phyloP scores from a whole-genome alignment of 371 early-diverging fungal genomes.

The Mucor plumbeus region DNA sequence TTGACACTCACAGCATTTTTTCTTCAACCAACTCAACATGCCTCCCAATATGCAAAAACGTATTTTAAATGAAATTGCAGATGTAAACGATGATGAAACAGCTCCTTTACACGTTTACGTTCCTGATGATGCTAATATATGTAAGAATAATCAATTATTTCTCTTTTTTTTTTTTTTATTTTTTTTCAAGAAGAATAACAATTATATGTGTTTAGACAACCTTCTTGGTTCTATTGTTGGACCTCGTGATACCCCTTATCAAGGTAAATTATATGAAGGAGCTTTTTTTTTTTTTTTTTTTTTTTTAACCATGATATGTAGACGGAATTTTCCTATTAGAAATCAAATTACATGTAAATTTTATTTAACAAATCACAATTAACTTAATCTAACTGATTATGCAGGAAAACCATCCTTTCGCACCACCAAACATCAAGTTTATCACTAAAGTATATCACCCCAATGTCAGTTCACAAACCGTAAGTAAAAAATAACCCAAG shows the following conservation, averaged over 20 bases:
- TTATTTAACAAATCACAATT: conserved; percentile 33
- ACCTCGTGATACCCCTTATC: conserved; percentile 40
- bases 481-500: conserved; percentile 20
- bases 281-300: no score
- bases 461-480: conserved; percentile 62
- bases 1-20: background rate
- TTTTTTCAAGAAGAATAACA: background rate
- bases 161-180: no score
- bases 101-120: conserved; percentile 4
- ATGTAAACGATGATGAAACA: conserved; percentile 20
- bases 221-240: conserved; percentile 30
- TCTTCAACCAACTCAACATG: conserved; percentile 3
- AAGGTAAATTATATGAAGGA: conserved; percentile 21
- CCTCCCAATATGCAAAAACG: conserved; percentile 23
- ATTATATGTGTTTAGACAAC: conserved; percentile 4
- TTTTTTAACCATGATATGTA: background rate
- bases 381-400: conserved; percentile 20
- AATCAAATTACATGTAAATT: conserved; percentile 20
- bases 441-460: conserved; percentile 59
- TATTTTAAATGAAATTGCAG: conserved; percentile 25
- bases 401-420: conserved; percentile 52
- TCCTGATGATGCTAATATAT: conserved; percentile 9
- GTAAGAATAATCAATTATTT: background rate
- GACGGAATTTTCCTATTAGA: conserved; percentile 4
- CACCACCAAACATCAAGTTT: conserved; percentile 58